Conservation (phyloP, 208 protist genomes). For the Paratrypanosoma confusum region DNA sequence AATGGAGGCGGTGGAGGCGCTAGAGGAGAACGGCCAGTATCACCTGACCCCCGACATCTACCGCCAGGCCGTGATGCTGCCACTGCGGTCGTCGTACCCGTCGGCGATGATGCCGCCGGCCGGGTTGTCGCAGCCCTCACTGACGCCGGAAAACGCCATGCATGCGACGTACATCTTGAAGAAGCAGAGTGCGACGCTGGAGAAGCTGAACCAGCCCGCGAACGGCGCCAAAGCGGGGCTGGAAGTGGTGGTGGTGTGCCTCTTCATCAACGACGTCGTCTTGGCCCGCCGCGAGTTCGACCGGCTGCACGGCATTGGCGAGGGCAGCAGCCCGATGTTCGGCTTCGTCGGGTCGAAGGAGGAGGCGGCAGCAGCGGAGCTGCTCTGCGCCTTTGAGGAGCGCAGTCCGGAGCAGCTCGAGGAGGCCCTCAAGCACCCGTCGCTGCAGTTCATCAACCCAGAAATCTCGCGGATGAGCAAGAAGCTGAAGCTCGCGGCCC, state of each 20-base stretch:
- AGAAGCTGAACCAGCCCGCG: slow-evolving; percentile 39
- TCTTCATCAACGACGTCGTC: slow-evolving; percentile 25
- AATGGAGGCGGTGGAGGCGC: slow-evolving; percentile 16
- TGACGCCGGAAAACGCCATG: neutral
- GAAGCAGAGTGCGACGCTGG: neutral
- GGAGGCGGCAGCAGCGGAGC: slow-evolving; percentile 22
- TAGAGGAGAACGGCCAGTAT: slow-evolving; percentile 38
- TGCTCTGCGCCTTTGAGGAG: slow-evolving; percentile 52
- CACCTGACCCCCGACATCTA: slow-evolving; percentile 56
- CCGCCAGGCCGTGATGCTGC: slow-evolving; percentile 25
- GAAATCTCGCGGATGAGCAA: slow-evolving; percentile 56
- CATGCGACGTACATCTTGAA: neutral
- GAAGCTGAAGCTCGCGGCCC: slow-evolving; percentile 43
- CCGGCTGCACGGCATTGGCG: slow-evolving; percentile 24
- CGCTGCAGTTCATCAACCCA: slow-evolving; percentile 50
- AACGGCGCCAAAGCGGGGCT: slow-evolving; percentile 65
- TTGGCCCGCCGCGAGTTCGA: slow-evolving; percentile 60
- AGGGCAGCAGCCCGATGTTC: too few species aligned
- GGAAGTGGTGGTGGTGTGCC: slow-evolving; percentile 46
- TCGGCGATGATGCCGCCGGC: slow-evolving; percentile 22
- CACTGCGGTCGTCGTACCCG: slow-evolving; percentile 30
- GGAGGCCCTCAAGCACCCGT: slow-evolving; percentile 30
- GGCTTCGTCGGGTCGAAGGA: slow-evolving; percentile 55
- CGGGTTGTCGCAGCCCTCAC: slow-evolving; percentile 9
- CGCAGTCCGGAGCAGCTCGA: slow-evolving; percentile 41